Percentiles rank a stretch among this genome's conserved stretches.
Evolutionary conservation across 306 rosid genomes (phyloP).

Genomic region (Vicia sativa): DNA sequence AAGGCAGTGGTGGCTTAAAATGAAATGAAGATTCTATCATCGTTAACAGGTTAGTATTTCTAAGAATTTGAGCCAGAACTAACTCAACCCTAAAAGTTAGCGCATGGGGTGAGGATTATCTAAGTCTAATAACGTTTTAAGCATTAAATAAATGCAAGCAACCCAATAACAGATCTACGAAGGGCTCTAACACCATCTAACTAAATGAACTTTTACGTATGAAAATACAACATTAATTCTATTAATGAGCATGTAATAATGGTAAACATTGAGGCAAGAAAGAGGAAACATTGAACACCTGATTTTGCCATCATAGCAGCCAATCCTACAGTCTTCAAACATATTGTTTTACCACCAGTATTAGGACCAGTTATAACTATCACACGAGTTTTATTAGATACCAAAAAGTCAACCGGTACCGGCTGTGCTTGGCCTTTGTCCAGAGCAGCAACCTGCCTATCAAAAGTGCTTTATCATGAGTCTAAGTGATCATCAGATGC

Average conservation of each 20-base stretch:
- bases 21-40: slow-evolving; percentile 31
- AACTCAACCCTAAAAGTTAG: not conserved
- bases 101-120: not conserved
- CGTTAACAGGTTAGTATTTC: slow-evolving; percentile 1
- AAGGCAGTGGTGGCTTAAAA: no score
- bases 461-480: slow-evolving; percentile 37
- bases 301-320: slow-evolving; percentile 99
- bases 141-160: not conserved
- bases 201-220: slow-evolving; percentile 15
- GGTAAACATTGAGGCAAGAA: slow-evolving; percentile 3
- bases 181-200: not conserved
- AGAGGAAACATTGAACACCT: slow-evolving; percentile 51
- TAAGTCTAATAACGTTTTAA: not conserved
- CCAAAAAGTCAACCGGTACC: slow-evolving; percentile 82
- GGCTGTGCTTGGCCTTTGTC: slow-evolving; percentile 62
- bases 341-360: slow-evolving; percentile 94
- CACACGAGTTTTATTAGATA: slow-evolving; percentile 67
- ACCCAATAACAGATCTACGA: not conserved
- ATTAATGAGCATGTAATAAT: slow-evolving; percentile 16
- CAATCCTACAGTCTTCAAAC: slow-evolving; percentile 89
- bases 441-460: slow-evolving; percentile 60
- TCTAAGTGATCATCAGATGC: slow-evolving; percentile 31
- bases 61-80: not conserved
- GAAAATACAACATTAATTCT: slow-evolving; percentile 21
- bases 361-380: slow-evolving; percentile 94